Base-by-base conservation (phyloP, 331 rosid species). In the Acacia concinna region DNA sequence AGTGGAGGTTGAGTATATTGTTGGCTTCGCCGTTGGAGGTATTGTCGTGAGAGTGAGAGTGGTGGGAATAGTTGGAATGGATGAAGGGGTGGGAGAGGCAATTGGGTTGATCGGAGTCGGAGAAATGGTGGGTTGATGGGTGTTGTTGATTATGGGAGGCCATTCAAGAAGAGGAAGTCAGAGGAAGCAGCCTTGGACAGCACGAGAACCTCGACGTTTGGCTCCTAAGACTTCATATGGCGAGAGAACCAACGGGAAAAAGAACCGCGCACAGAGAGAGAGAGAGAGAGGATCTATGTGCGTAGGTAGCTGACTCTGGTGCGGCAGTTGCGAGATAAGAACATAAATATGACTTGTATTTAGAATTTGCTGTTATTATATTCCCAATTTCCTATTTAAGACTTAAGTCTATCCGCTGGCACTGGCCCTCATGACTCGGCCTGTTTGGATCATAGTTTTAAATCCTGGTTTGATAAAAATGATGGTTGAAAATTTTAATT, bases 81-180 rank as follows among this genome's bases (percentile, higher is more conserved):
- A 89, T 89, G 7, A 92, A 91, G 1, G 97, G 97, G 92, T 65
- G 87, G 85, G 90, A 84, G 68, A 92, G 93, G 97, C 97, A 94
- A 82, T 86, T 94, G 28, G 97, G 81, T 40, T 35, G 64, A 40
- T 81, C 68, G 77, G 87, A 78, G 31, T 67, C 31, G 6, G 51
- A 37, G 72, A 67, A 38, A 37, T 67, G 31, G 72, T 3, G 65
- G 34, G 65, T 18, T 12, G 65, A 27, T 4, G 12, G 34, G 34
- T 62, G 40, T 6, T 38, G 51, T 14, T 37, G 72, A 21, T 9
- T 67, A 5, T 67, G 72, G 72, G 27, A 67, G 49, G 72, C 72
- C 72, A 67, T 67, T 37, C 0, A n/a, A 35, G 23, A n/a, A 20
- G 38, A 20, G 38, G 5, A 14, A 63, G 68, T 30, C 4, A 30